Evolutionary conservation across 2,329 filamentous ascomycete genomes (phyloP), one percentile per base, ranked within the genome.

Genomic region (Coniosporium tulheliwenetii): DNA sequence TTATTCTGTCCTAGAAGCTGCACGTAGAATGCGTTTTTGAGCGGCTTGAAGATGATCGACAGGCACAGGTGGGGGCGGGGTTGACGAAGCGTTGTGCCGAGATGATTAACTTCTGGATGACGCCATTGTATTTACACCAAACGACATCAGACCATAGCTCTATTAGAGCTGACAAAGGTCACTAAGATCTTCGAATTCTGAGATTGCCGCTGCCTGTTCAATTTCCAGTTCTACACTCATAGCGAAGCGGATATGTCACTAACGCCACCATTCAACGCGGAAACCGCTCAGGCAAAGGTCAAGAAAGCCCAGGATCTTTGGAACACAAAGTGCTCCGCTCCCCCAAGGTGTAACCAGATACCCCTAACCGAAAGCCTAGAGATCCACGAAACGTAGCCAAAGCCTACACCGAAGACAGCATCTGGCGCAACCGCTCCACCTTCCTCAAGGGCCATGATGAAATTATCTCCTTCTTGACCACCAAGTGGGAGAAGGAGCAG

Each of bases 261-360:
- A 16, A 50, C 72, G 43, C 85, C 85, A 3, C 85, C 85, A 0
- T 93, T 86, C 56, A 89, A 76, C 3, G 65, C 72, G 16, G 79
- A 84, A 54, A 79, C 77, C 1, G 85, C 85, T 2, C 64, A 64
- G 12, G 65, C 69, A 43, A 93, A 93, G 57, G 85, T 93, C 46
- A 93, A 93, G 62, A 79, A 77, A 13, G 85, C 83, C 0, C 85
- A 93, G 55, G 74, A 85, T 55, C 66, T 79, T 2, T 93, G 85
- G 85, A 93, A 93, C 52, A 80, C 77, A 1, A 72, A 66, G 81
- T 84, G 37, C 37, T 38, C 34, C 39, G 30, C 42, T 40, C 41
- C 42, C 26, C 29, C n/a, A 5, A 39, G 5, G 30, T n/a, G 10
- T n/a, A 12, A 39, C 29, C 15, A 30, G 15, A 16, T 39, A 7